A percentile compares a stretch with the other conserved stretches of the same genome.
Evolutionary conservation across 169 alveolate species (phyloP).

Genomic region (Plasmodium billcollinsi): DNA sequence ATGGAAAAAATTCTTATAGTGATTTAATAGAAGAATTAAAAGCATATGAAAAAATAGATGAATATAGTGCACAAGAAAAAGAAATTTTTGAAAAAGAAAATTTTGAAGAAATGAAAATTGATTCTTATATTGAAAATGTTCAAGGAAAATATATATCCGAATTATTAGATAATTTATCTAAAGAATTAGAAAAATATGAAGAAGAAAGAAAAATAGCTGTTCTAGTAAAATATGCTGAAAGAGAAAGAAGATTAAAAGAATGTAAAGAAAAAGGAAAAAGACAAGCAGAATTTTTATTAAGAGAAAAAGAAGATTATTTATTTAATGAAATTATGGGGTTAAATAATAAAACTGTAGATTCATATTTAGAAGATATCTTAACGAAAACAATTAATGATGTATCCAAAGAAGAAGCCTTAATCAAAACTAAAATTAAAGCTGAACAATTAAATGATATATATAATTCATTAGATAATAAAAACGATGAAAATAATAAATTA

Average conservation of each 20-base stretch:
- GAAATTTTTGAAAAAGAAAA: slow-evolving; percentile 48
- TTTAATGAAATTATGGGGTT: slow-evolving; percentile 77
- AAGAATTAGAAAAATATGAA: slow-evolving; percentile 76
- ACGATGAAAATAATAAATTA: slow-evolving; percentile 58
- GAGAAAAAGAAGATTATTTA: slow-evolving; percentile 78
- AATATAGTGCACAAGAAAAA: slow-evolving; percentile 51
- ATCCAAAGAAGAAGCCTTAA: slow-evolving; percentile 73
- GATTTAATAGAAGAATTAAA: slow-evolving; percentile 75
- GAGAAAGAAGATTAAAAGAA: slow-evolving; percentile 74
- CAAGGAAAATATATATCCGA: slow-evolving; percentile 73
- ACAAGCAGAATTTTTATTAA: slow-evolving; percentile 75
- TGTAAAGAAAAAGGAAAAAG: slow-evolving; percentile 78
- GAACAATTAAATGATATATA: slow-evolving; percentile 74
- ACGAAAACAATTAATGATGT: slow-evolving; percentile 67
- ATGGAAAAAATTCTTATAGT: slow-evolving; percentile 67
- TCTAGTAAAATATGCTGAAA: slow-evolving; percentile 72
- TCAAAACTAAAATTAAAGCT: slow-evolving; percentile 71
- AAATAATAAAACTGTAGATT: slow-evolving; percentile 74
- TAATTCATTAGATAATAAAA: slow-evolving; percentile 47
- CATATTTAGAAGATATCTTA: slow-evolving; percentile 72
- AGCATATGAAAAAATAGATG: slow-evolving; percentile 71
- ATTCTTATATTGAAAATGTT: slow-evolving; percentile 74
- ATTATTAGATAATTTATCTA: slow-evolving; percentile 58
- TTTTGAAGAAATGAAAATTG: slow-evolving; percentile 61
- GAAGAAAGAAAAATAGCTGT: slow-evolving; percentile 77